A percentile compares a stretch with the other conserved stretches of the same genome.
Evolutionary conservation across 2,329 filamentous ascomycete genomes (phyloP).

Genomic region (Sarocladium strictum): DNA sequence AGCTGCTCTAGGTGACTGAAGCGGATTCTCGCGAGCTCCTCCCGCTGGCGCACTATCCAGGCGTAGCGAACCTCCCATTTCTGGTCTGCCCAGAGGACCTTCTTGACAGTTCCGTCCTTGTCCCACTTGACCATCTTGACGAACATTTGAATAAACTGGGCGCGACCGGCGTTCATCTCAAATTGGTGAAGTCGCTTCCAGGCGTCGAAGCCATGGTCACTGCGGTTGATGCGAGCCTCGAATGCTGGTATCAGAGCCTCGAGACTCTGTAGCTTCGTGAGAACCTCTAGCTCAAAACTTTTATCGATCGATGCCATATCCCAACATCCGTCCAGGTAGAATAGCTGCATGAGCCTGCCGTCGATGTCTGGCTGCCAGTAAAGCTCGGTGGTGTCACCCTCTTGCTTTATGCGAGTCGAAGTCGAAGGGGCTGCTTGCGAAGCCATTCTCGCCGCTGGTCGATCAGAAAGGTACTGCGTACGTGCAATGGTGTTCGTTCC

Average conservation of each 20-base stretch:
- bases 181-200: slow-evolving; percentile 17
- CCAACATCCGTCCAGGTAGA: slow-evolving; percentile 3
- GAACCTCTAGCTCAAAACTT: not conserved
- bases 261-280: slow-evolving; percentile 14
- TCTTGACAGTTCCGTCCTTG: not conserved
- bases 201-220: slow-evolving; percentile 16
- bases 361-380: slow-evolving; percentile 8
- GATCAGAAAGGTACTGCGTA: too few species aligned
- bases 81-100: slow-evolving; percentile 14
- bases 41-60: slow-evolving; percentile 18
- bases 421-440: not conserved
- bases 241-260: slow-evolving; percentile 18
- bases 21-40: slow-evolving; percentile 11
- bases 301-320: not conserved
- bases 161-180: slow-evolving; percentile 15
- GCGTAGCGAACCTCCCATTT: slow-evolving; percentile 18
- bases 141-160: slow-evolving; percentile 14
- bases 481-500: too few species aligned
- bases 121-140: slow-evolving; percentile 8
- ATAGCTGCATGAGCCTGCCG: slow-evolving; percentile 5
- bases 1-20: not conserved
- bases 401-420: not conserved
- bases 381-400: not conserved
- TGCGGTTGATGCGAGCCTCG: slow-evolving; percentile 17
- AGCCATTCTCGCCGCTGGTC: not conserved